Conservation (phyloP, 805 yeast species). For the Ogataea parapolymorpha region DNA sequence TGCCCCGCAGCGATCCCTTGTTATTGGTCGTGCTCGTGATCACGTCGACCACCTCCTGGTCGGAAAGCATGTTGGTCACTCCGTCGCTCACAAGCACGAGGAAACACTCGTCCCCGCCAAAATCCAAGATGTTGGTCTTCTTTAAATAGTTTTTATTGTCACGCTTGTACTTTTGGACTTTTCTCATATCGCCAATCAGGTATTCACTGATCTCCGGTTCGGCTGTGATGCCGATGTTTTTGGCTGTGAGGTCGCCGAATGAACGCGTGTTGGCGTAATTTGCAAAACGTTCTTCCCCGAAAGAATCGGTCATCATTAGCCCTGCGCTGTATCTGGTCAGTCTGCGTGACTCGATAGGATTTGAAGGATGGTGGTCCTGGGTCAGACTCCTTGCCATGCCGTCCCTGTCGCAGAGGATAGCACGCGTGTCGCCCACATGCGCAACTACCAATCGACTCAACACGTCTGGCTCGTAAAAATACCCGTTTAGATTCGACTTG, state of each 20-base stretch:
- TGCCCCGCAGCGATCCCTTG: slow-evolving; percentile 64
- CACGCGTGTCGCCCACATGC: slow-evolving; percentile 91
- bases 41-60: slow-evolving; percentile 89
- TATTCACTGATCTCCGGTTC: slow-evolving; percentile 84
- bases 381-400: slow-evolving; percentile 83
- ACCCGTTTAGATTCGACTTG: slow-evolving; percentile 28
- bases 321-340: slow-evolving; percentile 61
- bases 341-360: slow-evolving; percentile 72
- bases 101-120: slow-evolving; percentile 88
- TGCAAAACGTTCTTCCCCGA: slow-evolving; percentile 83
- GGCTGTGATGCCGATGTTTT: slow-evolving; percentile 80
- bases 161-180: slow-evolving; percentile 33
- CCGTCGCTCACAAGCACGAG: slow-evolving; percentile 86
- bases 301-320: slow-evolving; percentile 77
- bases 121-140: slow-evolving; percentile 27
- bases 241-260: slow-evolving; percentile 84
- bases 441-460: slow-evolving; percentile 70
- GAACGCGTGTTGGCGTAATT: slow-evolving; percentile 88
- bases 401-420: slow-evolving; percentile 73
- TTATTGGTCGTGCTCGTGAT: slow-evolving; percentile 64
- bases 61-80: slow-evolving; percentile 71
- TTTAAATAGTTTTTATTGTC: slow-evolving; percentile 20
- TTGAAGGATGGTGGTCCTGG: slow-evolving; percentile 80
- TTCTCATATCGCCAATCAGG: slow-evolving; percentile 58
- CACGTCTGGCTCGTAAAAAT: slow-evolving; percentile 64